These are phyloP conservation scores for Chenopodium suecicum DNA, from an alignment of 148 eudicot genomes.

Conservation along the genomic window DNA sequence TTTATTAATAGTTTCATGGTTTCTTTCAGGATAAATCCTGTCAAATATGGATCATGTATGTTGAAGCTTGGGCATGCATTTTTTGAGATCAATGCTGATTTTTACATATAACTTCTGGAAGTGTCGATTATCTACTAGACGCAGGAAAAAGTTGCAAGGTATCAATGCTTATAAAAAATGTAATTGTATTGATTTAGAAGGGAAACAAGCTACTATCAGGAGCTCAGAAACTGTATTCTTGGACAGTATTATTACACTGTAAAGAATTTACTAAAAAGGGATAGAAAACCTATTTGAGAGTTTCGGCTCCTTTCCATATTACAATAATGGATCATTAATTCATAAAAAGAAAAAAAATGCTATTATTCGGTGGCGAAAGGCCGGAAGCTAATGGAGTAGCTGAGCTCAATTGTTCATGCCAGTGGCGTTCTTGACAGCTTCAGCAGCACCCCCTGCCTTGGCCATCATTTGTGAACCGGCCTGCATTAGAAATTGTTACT, in stretches of 20 bases:
- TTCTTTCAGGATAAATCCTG: background rate
- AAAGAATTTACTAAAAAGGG: background rate
- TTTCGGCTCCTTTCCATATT: background rate
- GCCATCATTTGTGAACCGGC: slow-evolving; percentile 47
- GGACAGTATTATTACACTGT: slow-evolving; percentile 12
- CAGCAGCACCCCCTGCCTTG: slow-evolving; percentile 43
- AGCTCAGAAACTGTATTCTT: slow-evolving; percentile 23
- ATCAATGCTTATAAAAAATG: background rate
- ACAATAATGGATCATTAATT: background rate
- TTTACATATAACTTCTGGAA: background rate
- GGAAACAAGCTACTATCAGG: slow-evolving; percentile 20
- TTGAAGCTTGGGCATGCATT: background rate
- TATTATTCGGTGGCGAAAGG: background rate
- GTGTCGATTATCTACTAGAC: background rate
- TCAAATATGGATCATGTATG: background rate
- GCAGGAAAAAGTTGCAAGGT: background rate
- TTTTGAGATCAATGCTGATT: no score
- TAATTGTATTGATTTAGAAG: background rate
- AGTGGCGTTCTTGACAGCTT: slow-evolving; percentile 51
- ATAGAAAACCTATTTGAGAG: background rate
- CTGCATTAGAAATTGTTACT: slow-evolving; percentile 22
- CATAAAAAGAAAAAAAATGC: background rate
- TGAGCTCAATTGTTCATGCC: slow-evolving; percentile 48
- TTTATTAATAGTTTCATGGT: background rate
- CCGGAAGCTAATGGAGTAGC: background rate